Evolutionary conservation across 179 eudicot genomes (phyloP), one percentile per base, ranked within the genome.

Genomic region (Pouteria campechiana): DNA sequence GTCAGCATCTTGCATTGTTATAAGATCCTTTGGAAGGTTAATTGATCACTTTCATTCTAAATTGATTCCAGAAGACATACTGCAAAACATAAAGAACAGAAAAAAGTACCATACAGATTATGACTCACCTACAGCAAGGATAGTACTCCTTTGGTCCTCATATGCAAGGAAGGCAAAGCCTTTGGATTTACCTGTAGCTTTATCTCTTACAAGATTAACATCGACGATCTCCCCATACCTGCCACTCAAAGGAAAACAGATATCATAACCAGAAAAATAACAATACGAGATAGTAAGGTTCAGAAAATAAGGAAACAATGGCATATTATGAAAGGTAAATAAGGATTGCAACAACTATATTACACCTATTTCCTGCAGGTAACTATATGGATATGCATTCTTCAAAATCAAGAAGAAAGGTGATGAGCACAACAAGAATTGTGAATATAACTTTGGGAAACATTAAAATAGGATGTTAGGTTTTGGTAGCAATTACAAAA

Each of bases 121-220:
- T 34, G 38, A 63, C 84, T 39, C 35, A 85, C 95, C 97, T 32
- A 89, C 97, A 31, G 97, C 95, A 22, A 89, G 83, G 55, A 42
- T 84, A 52, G 97, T 89, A 48, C 97, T 89, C 60, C 97, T 78
- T 45, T 84, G 97, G 67, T 89, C 95, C 64, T 84, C 97, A 46
- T 81, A 89, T 5, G 97, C 97, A 54, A 89, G 24, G 59, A 89
- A 89, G 17, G 95, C 79, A 67, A 81, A 89, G 19, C 93, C 97
- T 68, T 84, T 84, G 0, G 95, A 81, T 70, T 84, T 89, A 6
- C 97, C 94, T 3, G 93, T 78, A 24, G 69, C 84, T 57, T 89
- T 89, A 46, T 84, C 97, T 46, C 89, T 63, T 24, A 84, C 81
- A 20, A 89, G 86, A 69, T 89, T 89, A 60, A 78, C 94, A 63